phyloP scores from a whole-genome alignment of 345 rosid genomes.

The Brassica nigra region DNA sequence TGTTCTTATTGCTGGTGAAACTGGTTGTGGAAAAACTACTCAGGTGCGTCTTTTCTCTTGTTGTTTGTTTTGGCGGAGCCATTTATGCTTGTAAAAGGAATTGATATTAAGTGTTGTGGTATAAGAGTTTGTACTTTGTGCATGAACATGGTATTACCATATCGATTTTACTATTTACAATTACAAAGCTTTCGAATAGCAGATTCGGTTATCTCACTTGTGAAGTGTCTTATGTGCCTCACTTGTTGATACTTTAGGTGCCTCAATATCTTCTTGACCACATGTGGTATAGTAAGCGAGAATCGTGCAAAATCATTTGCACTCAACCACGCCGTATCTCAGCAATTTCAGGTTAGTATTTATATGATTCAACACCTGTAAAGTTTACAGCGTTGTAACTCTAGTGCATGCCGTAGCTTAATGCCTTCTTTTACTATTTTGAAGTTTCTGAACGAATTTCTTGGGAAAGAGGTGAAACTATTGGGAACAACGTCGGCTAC shows the following conservation, averaged over 20 bases:
- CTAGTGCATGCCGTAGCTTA: conserved; percentile 9
- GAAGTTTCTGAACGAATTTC: conserved; percentile 92
- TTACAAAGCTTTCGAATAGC: background rate
- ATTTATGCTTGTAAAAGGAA: background rate
- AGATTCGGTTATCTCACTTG: background rate
- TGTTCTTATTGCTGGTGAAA: conserved; percentile 83
- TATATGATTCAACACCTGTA: conserved; percentile 22
- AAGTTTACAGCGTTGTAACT: conserved; percentile 12
- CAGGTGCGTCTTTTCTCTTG: conserved; percentile 55
- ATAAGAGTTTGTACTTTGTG: conserved; percentile 2
- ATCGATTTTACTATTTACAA: background rate
- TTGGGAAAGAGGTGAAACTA: conserved; percentile 75
- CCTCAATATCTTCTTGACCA: conserved; percentile 89
- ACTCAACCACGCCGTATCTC: conserved; percentile 99
- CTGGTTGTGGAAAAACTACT: conserved; percentile 91
- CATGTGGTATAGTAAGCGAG: conserved; percentile 67
- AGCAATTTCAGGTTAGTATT: conserved; percentile 74
- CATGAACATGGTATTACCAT: conserved; percentile 8
- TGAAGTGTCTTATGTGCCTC: conserved; percentile 20
- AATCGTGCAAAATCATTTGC: conserved; percentile 85
- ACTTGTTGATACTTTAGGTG: conserved; percentile 54
- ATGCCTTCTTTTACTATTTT: conserved; percentile 24
- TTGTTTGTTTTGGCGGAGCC: conserved; percentile 16
- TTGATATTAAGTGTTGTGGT: conserved; percentile 1
- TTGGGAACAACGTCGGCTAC: conserved; percentile 83